These are phyloP conservation scores for Papilionanthe hybrid DNA, from an alignment of 116 monocot genomes.

Conservation along the genomic window DNA sequence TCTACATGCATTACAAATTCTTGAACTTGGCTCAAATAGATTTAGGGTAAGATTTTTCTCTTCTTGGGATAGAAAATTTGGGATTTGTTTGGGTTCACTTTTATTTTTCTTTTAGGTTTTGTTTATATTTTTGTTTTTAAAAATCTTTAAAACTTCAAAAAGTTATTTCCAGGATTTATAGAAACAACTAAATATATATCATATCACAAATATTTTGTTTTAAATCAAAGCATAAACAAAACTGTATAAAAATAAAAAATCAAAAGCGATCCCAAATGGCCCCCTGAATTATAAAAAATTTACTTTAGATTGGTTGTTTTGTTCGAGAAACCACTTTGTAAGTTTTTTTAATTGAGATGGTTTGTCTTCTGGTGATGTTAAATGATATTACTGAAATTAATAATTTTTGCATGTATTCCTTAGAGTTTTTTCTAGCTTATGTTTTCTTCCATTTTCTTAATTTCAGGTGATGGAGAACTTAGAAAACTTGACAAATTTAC, in stretches of 20 bases:
- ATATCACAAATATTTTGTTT: too few species aligned
- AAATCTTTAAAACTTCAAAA: too few species aligned
- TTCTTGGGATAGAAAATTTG: background rate
- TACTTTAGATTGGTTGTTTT: background rate
- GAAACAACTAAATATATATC: too few species aligned
- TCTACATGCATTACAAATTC: conserved; percentile 65
- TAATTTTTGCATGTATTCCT: background rate
- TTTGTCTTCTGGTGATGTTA: background rate
- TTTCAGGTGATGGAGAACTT: conserved; percentile 91
- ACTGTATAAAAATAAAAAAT: too few species aligned
- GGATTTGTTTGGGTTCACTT: too few species aligned
- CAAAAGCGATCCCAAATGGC: too few species aligned
- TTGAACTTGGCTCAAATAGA: conserved; percentile 95
- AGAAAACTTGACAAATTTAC: conserved; percentile 66
- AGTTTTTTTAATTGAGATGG: background rate
- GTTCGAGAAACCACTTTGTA: background rate
- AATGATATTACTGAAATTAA: background rate
- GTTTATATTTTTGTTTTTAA: too few species aligned
- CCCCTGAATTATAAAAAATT: background rate
- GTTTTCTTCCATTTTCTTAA: background rate
- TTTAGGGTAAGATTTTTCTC: conserved; percentile 49
- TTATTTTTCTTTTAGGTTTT: too few species aligned
- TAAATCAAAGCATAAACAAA: too few species aligned
- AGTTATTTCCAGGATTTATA: too few species aligned
- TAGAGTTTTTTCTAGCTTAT: background rate